Conservation (phyloP, 2,329 filamentous ascomycete genomes). For the Cylindrodendrum hubeiense region DNA sequence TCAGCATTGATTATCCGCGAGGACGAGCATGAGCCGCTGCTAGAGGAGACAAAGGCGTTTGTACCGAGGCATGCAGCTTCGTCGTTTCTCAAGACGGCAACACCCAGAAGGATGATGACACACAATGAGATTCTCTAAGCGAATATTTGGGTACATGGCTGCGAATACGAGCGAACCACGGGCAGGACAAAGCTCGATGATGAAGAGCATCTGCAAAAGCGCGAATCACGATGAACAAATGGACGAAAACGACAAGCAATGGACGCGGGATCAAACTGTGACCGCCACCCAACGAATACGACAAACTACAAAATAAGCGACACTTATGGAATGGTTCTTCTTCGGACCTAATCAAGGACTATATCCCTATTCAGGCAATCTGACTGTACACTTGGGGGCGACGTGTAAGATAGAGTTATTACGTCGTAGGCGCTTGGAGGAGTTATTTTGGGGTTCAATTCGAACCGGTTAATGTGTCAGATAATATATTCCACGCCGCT, state of each 20-base stretch:
- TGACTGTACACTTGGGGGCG: neutral
- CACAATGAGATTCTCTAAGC: conserved; percentile 44
- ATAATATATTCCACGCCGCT: neutral
- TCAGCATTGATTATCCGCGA: neutral
- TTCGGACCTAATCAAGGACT: neutral
- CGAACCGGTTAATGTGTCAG: neutral
- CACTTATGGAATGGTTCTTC: neutral
- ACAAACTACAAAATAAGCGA: neutral
- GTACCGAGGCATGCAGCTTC: conserved; percentile 56
- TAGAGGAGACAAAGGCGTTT: conserved; percentile 27
- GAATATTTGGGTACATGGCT: neutral
- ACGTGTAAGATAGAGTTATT: neutral
- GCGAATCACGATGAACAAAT: neutral
- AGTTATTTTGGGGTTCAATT: neutral
- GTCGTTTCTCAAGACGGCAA: conserved; percentile 57
- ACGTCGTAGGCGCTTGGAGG: neutral
- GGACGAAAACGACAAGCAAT: neutral
- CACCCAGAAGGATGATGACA: conserved; percentile 53
- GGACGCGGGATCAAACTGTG: neutral
- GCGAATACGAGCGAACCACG: neutral
- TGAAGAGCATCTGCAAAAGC: neutral
- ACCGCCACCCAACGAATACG: neutral
- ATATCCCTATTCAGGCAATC: neutral
- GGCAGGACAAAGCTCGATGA: neutral
- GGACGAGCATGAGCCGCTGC: conserved; percentile 40